Evolutionary conservation across 805 yeast species (phyloP).

Genomic region (Zygosaccharomyces pseudorouxii): DNA sequence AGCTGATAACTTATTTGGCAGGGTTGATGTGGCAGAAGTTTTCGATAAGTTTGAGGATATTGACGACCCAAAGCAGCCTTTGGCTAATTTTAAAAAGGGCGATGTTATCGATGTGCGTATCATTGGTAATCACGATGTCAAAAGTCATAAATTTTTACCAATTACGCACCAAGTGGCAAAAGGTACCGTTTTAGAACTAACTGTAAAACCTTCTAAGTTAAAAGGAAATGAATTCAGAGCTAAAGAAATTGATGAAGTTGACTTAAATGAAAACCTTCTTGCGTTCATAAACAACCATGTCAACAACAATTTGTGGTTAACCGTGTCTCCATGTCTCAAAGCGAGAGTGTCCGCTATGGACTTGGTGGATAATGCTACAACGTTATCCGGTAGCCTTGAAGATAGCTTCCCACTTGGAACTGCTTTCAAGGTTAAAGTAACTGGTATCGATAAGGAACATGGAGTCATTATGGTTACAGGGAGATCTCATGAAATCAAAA

Average conservation of each 20-base stretch:
- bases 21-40: slow-evolving; percentile 70
- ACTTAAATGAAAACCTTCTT: slow-evolving; percentile 46
- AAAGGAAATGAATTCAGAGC: slow-evolving; percentile 26
- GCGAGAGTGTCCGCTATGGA: slow-evolving; percentile 67
- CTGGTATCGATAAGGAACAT: slow-evolving; percentile 49
- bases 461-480: slow-evolving; percentile 48
- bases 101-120: slow-evolving; percentile 57
- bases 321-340: slow-evolving; percentile 60
- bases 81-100: slow-evolving; percentile 54
- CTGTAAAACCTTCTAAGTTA: slow-evolving; percentile 45
- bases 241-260: slow-evolving; percentile 40
- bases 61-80: slow-evolving; percentile 52
- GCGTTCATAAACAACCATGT: slow-evolving; percentile 65
- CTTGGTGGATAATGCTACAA: slow-evolving; percentile 48
- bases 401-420: slow-evolving; percentile 66
- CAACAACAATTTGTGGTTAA: slow-evolving; percentile 60
- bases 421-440: slow-evolving; percentile 57
- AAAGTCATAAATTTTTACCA: slow-evolving; percentile 63
- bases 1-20: slow-evolving; percentile 75
- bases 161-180: slow-evolving; percentile 54
- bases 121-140: slow-evolving; percentile 71
- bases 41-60: slow-evolving; percentile 53
- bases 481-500: slow-evolving; percentile 40
- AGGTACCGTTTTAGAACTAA: slow-evolving; percentile 59
- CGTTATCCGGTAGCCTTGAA: slow-evolving; percentile 45